Evolutionary conservation across 192 early-diverging fungal species (phyloP), one percentile per base, ranked within the genome.

Genomic region (Lunasporangiospora selenospora): DNA sequence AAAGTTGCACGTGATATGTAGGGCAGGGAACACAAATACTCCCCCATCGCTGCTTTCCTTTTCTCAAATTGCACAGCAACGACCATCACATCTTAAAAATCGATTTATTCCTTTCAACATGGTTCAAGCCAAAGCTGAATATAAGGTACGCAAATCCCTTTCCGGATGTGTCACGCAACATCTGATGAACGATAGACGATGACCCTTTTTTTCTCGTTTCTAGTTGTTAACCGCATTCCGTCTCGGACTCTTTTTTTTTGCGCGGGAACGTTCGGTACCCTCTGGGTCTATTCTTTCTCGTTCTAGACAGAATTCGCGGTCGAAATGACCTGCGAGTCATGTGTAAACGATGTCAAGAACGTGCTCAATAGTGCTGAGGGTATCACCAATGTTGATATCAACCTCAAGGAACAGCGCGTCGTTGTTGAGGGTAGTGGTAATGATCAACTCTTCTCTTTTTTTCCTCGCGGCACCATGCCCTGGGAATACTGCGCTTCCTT

Each of bases 291-390:
- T 49, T 12, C 16, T n/a, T 12, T 50, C n/a, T 41, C 44, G 29
- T 37, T 29, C 30, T 61, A 88, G 81, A 85, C 90, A 3, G 90
- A 96, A 65, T 92, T 93, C 39, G 92, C 92, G 6, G 92, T 96
- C 23, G 86, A 93, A 75, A 88, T 96, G 89, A 87, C 89, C 16
- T 96, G 94, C 67, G 80, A 88, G 70, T 83, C 82, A 26, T 96
- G 94, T 58, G 92, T 89, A 1, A 62, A 88, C 29, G 83, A 87
- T 50, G 83, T 94, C 49, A 75, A 69, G 11, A 77, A 82, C 16
- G 87, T 88, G 10, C 83, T 93, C 3, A 51, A 54, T 12, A 66
- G 67, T 18, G 53, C 58, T 29, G 33, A 58, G 54, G 90, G 83
- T 50, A 80, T 94, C 37, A 81, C 79, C 34, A 75, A 77, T n/a